Base-by-base conservation (phyloP, 192 early-diverging fungal genomes). In the Entomortierella chlamydospora region DNA sequence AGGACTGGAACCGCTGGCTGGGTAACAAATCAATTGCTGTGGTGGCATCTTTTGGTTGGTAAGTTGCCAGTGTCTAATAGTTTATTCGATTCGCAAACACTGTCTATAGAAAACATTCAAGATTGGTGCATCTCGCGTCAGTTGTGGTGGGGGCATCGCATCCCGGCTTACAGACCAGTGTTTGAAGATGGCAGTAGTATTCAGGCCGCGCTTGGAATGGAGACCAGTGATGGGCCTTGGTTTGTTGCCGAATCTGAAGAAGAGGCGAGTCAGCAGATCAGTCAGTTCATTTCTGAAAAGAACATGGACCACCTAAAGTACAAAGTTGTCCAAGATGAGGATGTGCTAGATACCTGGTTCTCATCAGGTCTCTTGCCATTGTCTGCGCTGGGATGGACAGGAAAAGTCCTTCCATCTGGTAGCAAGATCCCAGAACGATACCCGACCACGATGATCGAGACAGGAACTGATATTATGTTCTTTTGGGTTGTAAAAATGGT, bases 401-500 rank as follows among this genome's bases (percentile, higher is more conserved):
- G 81, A 34, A 23, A 52, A 17, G 30, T 61, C 20, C 59, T 69
- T 31, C 41, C 61, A 3, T 45, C 58, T 23, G 88, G 82, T 0
- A 59, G 79, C 17, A 84, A 86, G 68, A 59, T 86, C 42, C 72
- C 93, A 58, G 60, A 70, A 45, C 85, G 90, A 68, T 96, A 93
- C 72, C 95, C 97, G 20, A 91, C 91, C 64, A 83, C 87, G 10
- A 66, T 98, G 25, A 89, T 99, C 61, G 97, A 98, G 76, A 98
- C 98, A 25, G 98, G 98, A 0, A 91, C 90, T 58, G 98, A 99
- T 83, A 99, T 99, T 81, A 81, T 99, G 63, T 99, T 98, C 83
- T 99, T 99, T 82, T 99, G 98, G 97, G 93, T 99, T 17, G 95
- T 95, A 10, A 87, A 96, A 58, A 99, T 99, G 98, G 93, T 93